These are phyloP conservation scores for Wolfiporia cocos DNA, from an alignment of 1,284 basidiomycete genomes.

Conservation along the genomic window DNA sequence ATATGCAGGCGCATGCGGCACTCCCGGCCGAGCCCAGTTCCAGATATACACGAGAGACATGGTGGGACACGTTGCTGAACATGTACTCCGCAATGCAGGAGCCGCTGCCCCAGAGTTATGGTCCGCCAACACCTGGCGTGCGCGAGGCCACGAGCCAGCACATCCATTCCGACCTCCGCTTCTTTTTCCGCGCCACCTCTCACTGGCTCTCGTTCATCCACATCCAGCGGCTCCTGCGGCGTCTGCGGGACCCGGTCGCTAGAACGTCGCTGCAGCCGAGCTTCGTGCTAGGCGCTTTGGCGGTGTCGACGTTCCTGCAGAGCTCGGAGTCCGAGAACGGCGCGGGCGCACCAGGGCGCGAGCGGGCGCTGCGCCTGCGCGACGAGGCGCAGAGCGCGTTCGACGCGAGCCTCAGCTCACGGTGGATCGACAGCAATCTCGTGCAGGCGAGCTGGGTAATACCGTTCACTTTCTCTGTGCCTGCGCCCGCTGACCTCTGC, in stretches of 20 bases:
- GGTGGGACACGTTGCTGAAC: conserved; percentile 68
- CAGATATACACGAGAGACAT: conserved; percentile 61
- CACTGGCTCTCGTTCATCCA: conserved; percentile 73
- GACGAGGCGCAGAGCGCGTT: conserved; percentile 66
- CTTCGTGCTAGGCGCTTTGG: conserved; percentile 57
- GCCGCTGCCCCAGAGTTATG: conserved; percentile 21
- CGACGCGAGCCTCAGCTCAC: conserved; percentile 62
- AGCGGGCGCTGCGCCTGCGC: conserved; percentile 49
- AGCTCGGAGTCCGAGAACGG: conserved; percentile 56
- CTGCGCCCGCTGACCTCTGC: conserved; percentile 1
- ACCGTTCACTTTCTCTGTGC: conserved; percentile 7
- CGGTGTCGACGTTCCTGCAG: conserved; percentile 61
- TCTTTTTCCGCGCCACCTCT: conserved; percentile 56
- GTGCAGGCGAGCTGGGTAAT: conserved; percentile 72
- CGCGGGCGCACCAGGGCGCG: conserved; percentile 34
- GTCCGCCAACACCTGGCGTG: conserved; percentile 32
- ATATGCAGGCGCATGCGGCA: no score
- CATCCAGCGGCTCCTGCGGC: conserved; percentile 57
- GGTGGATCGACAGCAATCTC: conserved; percentile 65
- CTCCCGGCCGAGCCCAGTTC: conserved; percentile 51
- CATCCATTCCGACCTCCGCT: conserved; percentile 54
- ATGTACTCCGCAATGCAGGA: conserved; percentile 40
- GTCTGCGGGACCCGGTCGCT: conserved; percentile 46
- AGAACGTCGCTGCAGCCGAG: conserved; percentile 61
- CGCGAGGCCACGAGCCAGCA: conserved; percentile 38